Base-by-base conservation (phyloP, 768 basidiomycete species). In the Basidioascus undulatus region DNA sequence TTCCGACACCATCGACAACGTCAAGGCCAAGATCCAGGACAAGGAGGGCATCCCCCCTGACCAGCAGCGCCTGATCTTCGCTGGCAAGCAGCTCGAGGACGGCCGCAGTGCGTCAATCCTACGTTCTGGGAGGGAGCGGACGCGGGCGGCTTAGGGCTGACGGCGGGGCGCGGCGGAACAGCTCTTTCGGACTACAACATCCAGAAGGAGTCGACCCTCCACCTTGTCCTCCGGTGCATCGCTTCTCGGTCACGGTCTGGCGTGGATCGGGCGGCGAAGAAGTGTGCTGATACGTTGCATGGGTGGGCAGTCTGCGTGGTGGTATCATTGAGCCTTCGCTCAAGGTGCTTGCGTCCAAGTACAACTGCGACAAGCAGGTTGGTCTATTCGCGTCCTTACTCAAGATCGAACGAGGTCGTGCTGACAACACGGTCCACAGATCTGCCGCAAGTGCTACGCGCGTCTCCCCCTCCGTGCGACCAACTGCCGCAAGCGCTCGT, bases 371-470 rank as follows among this genome's bases (percentile, higher is more conserved):
- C 37, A 51, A 49, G 43, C 45, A 46, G 43, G 46, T n/a, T n/a
- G n/a, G n/a, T n/a, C n/a, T n/a, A n/a, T n/a, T n/a, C n/a, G n/a
- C n/a, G 20, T 25, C 16, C 15, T 12, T 3, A 36, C 27, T 20
- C n/a, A 15, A 3, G 23, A 10, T 3, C 6, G 3, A 20, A 23
- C n/a, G 21, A 12, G 13, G 18, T 12, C 30, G 21, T 19, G 19
- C 19, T n/a, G 4, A n/a, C n/a, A n/a, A n/a, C n/a, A n/a, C n/a
- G n/a, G n/a, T n/a, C n/a, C n/a, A n/a, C n/a, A n/a, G 60, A 94
- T 94, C 55, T 96, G 92, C 72, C 84, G 92, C 62, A 94, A 94
- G 64, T 96, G 92, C 68, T 96, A 96, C 62, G 92, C 92, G 34
- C 89, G 92, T 53, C 89, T 96, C 53, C 89, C 92, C 49, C 89